Conservation (phyloP, 2,329 filamentous ascomycete species). For the Pseudogymnoascus sp. region DNA sequence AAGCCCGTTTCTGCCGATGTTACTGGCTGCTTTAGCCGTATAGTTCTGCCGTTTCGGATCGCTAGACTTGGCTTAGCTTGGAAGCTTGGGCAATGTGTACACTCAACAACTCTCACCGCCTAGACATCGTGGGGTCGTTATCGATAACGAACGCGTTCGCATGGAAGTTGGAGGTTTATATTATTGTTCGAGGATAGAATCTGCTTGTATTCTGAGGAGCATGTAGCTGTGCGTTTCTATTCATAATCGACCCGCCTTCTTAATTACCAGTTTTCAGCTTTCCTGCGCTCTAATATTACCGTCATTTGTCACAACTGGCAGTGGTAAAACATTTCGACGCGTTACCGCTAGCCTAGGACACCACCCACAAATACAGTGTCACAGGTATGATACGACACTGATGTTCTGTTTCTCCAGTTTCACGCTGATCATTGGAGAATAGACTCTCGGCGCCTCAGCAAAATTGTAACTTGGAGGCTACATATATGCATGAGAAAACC, state of each 20-base stretch:
- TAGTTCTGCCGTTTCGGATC: background rate
- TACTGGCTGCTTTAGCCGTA: background rate
- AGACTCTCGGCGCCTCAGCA: background rate
- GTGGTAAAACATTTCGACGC: background rate
- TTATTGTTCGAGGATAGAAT: background rate
- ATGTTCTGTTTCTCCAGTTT: background rate
- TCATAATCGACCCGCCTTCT: background rate
- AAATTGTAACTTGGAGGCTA: background rate
- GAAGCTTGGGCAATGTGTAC: background rate
- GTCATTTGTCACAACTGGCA: background rate
- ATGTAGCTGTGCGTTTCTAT: background rate
- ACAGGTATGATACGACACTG: background rate
- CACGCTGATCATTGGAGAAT: background rate
- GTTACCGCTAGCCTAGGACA: background rate
- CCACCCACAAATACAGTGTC: background rate
- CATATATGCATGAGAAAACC: background rate
- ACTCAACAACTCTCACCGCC: background rate
- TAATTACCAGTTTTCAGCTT: background rate
- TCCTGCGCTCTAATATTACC: background rate
- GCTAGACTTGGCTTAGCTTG: background rate
- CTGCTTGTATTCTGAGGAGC: background rate
- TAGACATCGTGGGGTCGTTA: background rate
- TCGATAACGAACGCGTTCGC: conserved; percentile 4
- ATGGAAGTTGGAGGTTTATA: background rate
- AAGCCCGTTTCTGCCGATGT: background rate